A percentile compares a stretch with the other conserved stretches of the same genome.
Conservation (phyloP, 208 protist species). For the Trypanosoma avium region DNA sequence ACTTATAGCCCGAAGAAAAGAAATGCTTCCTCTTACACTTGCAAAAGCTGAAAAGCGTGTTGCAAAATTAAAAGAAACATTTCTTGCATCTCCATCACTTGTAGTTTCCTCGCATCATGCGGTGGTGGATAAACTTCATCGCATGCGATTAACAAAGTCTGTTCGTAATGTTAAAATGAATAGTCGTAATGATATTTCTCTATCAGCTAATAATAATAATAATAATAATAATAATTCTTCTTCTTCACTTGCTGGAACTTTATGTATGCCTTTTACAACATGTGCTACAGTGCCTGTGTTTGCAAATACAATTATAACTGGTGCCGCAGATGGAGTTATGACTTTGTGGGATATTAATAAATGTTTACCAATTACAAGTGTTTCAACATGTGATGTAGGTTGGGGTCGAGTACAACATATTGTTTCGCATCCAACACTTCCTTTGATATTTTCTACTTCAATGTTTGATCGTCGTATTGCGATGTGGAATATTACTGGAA, state of each 20-base stretch:
- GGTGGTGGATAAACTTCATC: slow-evolving; percentile 30
- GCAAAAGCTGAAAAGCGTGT: slow-evolving; percentile 49
- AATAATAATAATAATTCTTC: neutral
- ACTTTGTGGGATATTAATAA: slow-evolving; percentile 66
- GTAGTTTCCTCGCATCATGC: slow-evolving; percentile 36
- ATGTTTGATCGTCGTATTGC: slow-evolving; percentile 71
- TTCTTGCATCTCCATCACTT: slow-evolving; percentile 28
- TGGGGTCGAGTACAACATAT: slow-evolving; percentile 72
- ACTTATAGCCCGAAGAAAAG: slow-evolving; percentile 43
- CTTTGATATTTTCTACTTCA: slow-evolving; percentile 60
- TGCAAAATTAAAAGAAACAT: slow-evolving; percentile 56
- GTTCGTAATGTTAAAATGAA: slow-evolving; percentile 80
- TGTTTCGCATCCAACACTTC: slow-evolving; percentile 38
- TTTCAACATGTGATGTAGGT: slow-evolving; percentile 39
- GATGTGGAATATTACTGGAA: slow-evolving; percentile 38
- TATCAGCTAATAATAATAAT: neutral
- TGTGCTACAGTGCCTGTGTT: slow-evolving; percentile 45
- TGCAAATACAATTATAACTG: slow-evolving; percentile 43
- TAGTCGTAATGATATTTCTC: no score
- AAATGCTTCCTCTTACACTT: slow-evolving; percentile 52
- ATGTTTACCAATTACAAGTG: slow-evolving; percentile 45
- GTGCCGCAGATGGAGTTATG: slow-evolving; percentile 76
- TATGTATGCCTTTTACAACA: slow-evolving; percentile 72
- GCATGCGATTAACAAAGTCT: slow-evolving; percentile 62
- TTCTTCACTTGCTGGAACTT: slow-evolving; percentile 28